Base-by-base conservation (phyloP, 129 eudicot genomes). In the Pseudognaphalium luteoalbum region DNA sequence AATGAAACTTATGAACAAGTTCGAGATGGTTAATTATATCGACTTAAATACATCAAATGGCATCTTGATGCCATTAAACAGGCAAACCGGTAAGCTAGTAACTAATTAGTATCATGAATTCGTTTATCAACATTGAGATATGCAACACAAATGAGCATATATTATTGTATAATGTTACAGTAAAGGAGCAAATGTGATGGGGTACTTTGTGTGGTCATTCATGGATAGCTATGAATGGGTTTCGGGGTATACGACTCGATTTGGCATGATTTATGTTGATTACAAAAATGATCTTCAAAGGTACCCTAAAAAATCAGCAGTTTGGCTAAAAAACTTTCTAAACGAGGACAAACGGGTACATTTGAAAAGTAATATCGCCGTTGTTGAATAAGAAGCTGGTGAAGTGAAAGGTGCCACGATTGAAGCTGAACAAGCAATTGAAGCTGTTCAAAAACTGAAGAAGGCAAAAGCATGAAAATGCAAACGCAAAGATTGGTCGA, bases 221-320 rank as follows among this genome's bases (percentile, higher is more conserved):
- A 41, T 84, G 72, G 93, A 88, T 81, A 86, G 88, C 51, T 86
- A 67, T 32, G 93, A 88, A 81, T 86, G 93, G 88, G 1, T 0
- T 34, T 60, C 65, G 0, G 90, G 93, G 30, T 88, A 78, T 64
- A 81, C 66, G 9, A 10, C 20, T 52, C 81, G 93, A 66, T 86
- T 83, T 22, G 93, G 93, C 34, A 52, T 88, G 14, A 81, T 78
- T 70, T 88, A 75, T 52, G 85, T 88, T 12, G 87, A 88, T 73
- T 88, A 76, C 52, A 62, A 32, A 16, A 71, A 82, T 34, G 34
- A 76, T 25, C 74, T 78, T 8, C 79, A 75, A 35, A 75, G 92
- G 77, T 85, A 85, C 65, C 85, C 87, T 0, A 88, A 85, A 72
- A 83, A 83, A 1, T 88, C 92, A 1, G 86, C 89, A 9, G 30